phyloP scores from a whole-genome alignment of 805 yeast genomes.

The Scheffersomyces amazonensis region DNA sequence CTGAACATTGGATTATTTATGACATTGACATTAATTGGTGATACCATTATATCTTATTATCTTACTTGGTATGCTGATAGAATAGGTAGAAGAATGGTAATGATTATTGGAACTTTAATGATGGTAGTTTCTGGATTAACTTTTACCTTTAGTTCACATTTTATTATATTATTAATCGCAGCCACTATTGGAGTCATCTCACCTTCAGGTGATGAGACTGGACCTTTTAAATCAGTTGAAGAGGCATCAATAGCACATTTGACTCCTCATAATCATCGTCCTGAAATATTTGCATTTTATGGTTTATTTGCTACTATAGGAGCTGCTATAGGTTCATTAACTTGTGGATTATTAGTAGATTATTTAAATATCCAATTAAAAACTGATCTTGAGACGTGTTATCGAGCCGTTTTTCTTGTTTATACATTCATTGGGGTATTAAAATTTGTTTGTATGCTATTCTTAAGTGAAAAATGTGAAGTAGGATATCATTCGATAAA shows the following conservation, averaged over 20 bases:
- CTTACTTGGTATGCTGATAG: slow-evolving; percentile 76
- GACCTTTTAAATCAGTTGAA: slow-evolving; percentile 85
- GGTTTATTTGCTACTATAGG: slow-evolving; percentile 69
- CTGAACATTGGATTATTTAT: slow-evolving; percentile 70
- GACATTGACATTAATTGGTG: slow-evolving; percentile 80
- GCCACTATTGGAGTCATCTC: slow-evolving; percentile 85
- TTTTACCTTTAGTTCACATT: slow-evolving; percentile 58
- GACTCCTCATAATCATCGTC: slow-evolving; percentile 60
- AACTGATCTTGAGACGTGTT: slow-evolving; percentile 41
- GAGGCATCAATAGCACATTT: slow-evolving; percentile 81
- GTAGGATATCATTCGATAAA: slow-evolving; percentile 19
- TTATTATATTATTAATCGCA: slow-evolving; percentile 55
- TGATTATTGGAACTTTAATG: slow-evolving; percentile 60
- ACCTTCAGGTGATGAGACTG: slow-evolving; percentile 87
- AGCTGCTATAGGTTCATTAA: slow-evolving; percentile 67
- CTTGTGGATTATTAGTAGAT: slow-evolving; percentile 60
- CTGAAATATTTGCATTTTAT: slow-evolving; percentile 74
- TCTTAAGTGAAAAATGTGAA: slow-evolving; percentile 56
- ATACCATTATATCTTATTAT: slow-evolving; percentile 64
- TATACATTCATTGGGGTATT: slow-evolving; percentile 54
- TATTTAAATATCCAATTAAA: slow-evolving; percentile 27
- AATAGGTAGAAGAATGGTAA: slow-evolving; percentile 65
- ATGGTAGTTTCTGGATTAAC: slow-evolving; percentile 68
- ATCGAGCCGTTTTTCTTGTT: slow-evolving; percentile 53
- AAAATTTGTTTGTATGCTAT: slow-evolving; percentile 50